These are phyloP conservation scores for Diaporthe capsici DNA, from an alignment of 2,329 filamentous ascomycete genomes.

Conservation along the genomic window DNA sequence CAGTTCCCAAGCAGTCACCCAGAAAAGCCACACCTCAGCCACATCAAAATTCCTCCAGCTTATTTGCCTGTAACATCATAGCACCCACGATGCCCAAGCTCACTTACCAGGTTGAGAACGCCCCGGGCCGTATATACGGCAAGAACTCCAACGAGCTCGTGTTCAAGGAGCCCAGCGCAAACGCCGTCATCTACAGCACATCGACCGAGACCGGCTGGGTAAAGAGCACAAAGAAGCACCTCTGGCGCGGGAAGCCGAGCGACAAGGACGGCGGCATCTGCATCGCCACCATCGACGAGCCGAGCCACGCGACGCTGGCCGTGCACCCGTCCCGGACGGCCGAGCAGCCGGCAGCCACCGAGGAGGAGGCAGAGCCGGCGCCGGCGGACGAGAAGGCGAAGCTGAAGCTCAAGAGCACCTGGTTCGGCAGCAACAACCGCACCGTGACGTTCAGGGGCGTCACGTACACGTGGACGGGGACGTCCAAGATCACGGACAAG, in stretches of 20 bases:
- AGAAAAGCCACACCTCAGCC: constrained; percentile 15
- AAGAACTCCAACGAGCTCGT: constrained; percentile 41
- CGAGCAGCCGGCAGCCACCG: background rate
- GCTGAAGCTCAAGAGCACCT: constrained; percentile 39
- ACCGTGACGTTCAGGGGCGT: constrained; percentile 35
- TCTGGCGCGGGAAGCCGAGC: constrained; percentile 37
- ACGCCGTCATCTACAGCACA: constrained; percentile 40
- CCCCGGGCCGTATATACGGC: constrained; percentile 39
- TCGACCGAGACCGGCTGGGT: constrained; percentile 33
- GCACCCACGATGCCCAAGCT: constrained; percentile 32
- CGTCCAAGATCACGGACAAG: constrained; percentile 34
- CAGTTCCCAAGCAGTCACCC: background rate
- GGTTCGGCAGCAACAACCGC: constrained; percentile 37
- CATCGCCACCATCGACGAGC: constrained; percentile 40
- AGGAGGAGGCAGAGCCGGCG: constrained; percentile 1
- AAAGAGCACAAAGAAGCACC: constrained; percentile 36
- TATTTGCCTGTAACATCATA: background rate
- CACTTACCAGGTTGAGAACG: constrained; percentile 35
- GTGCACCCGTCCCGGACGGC: constrained; percentile 35
- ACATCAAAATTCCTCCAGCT: background rate
- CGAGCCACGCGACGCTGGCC: constrained; percentile 32
- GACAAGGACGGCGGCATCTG: constrained; percentile 40
- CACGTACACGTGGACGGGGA: constrained; percentile 41
- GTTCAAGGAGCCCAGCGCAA: constrained; percentile 40
- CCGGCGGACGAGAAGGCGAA: background rate